Conservation (phyloP, 2,329 filamentous ascomycete species). For the Conoideocrella luteorostrata region DNA sequence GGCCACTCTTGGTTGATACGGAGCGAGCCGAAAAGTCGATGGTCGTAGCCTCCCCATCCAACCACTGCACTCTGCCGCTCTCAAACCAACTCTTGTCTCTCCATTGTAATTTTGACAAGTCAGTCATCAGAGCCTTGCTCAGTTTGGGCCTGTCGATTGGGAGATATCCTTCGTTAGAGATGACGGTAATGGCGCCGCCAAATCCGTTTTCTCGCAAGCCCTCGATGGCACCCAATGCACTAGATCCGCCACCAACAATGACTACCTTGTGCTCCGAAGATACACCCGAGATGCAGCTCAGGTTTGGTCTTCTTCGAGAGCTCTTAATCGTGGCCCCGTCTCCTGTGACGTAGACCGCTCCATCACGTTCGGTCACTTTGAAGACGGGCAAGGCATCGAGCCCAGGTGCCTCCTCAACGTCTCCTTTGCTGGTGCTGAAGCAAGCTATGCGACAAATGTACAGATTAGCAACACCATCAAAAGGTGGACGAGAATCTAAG, state of each 20-base stretch:
- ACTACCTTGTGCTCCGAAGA: conserved; percentile 54
- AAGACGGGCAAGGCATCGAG: conserved; percentile 82
- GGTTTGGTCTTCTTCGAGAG: conserved; percentile 64
- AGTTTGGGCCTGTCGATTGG: conserved; percentile 94
- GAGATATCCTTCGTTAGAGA: conserved; percentile 76
- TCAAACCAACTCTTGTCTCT: conserved; percentile 74
- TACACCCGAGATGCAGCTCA: conserved; percentile 54
- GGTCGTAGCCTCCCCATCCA: conserved; percentile 58
- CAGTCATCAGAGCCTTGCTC: conserved; percentile 84
- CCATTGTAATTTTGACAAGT: conserved; percentile 71
- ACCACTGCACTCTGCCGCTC: conserved; percentile 47
- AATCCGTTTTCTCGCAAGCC: conserved; percentile 77
- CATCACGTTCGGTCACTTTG: conserved; percentile 72
- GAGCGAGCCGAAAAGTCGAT: conserved; percentile 71
- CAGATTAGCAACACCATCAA: conserved; percentile 2
- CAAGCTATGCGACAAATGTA: conserved; percentile 54
- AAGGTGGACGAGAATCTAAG: neutral
- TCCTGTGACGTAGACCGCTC: conserved; percentile 76
- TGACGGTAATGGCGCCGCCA: conserved; percentile 71
- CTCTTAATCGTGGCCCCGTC: conserved; percentile 73
- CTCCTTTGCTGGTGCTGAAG: conserved; percentile 82
- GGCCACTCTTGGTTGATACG: conserved; percentile 68
- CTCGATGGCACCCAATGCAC: conserved; percentile 74
- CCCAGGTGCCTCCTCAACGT: conserved; percentile 91
- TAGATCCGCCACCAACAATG: conserved; percentile 84